Evolutionary conservation across 139 green algal genomes (phyloP).

Genomic region (Chlamydomonas sp.): DNA sequence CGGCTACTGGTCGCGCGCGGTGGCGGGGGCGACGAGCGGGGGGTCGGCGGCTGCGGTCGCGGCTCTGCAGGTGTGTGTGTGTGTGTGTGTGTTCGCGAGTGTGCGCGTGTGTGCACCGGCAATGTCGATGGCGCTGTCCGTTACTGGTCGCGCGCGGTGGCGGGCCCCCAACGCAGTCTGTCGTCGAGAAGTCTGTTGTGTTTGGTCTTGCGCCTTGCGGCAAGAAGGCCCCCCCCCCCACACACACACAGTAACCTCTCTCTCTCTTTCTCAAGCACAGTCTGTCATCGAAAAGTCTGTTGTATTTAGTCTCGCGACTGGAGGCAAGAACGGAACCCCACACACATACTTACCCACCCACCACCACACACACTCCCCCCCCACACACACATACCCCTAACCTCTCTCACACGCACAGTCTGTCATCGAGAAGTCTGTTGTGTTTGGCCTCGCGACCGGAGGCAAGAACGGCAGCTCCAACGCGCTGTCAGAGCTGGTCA

Average conservation of each 20-base stretch:
- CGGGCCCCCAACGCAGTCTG: constrained; percentile 54
- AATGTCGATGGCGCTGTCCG: constrained; percentile 78
- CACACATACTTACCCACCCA: too few species aligned
- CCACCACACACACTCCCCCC: too few species aligned
- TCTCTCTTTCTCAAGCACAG: too few species aligned
- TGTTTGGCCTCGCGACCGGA: constrained; percentile 71
- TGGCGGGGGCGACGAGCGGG: constrained; percentile 7
- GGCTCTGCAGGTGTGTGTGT: too few species aligned
- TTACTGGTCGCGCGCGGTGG: too few species aligned
- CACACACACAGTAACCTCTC: too few species aligned
- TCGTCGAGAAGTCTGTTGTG: constrained; percentile 93
- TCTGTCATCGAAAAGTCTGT: constrained; percentile 89
- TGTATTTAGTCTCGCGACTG: too few species aligned
- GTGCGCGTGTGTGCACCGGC: constrained; percentile 65
- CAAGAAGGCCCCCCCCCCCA: too few species aligned
- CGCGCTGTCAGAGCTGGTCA: constrained; percentile 69
- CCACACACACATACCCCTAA: too few species aligned
- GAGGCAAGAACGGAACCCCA: too few species aligned
- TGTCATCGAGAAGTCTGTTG: constrained; percentile 90
- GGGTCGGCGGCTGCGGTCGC: constrained; percentile 14
- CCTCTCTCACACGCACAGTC: too few species aligned
- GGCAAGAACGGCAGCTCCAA: constrained; percentile 36
- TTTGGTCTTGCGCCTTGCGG: too few species aligned
- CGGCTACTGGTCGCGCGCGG: constrained; percentile 48
- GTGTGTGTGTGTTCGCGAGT: not conserved